Conservation (phyloP, 495 filamentous ascomycete species). For the Zalerion maritima region DNA sequence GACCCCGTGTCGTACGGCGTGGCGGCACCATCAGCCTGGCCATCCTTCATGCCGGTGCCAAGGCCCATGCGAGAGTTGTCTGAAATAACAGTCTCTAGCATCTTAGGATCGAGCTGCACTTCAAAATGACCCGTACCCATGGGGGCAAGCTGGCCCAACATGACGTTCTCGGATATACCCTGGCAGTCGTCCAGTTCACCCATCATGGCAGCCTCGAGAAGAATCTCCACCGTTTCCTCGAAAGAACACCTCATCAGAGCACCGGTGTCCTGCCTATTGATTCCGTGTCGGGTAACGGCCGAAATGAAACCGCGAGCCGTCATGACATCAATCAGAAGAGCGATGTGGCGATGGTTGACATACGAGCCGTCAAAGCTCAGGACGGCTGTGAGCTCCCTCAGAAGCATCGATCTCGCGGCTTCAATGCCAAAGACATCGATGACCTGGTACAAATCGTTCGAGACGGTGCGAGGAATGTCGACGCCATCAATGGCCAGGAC, state of each 20-base stretch:
- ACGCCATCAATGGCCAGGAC: constrained; percentile 81
- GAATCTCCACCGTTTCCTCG: constrained; percentile 97
- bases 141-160: constrained; percentile 91
- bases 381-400: constrained; percentile 79
- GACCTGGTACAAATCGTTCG: constrained; percentile 89
- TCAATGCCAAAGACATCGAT: constrained; percentile 93
- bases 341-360: constrained; percentile 95
- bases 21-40: constrained; percentile 64
- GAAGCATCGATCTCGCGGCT: constrained; percentile 69
- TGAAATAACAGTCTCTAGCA: constrained; percentile 88
- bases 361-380: constrained; percentile 96
- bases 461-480: constrained; percentile 75
- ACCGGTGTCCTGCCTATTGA: constrained; percentile 94
- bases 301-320: constrained; percentile 85
- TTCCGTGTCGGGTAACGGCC: constrained; percentile 93
- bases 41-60: constrained; percentile 63
- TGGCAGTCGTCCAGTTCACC: constrained; percentile 96
- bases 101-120: constrained; percentile 77
- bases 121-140: constrained; percentile 94
- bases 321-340: constrained; percentile 97
- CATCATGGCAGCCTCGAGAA: constrained; percentile 82
- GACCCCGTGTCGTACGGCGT: constrained; percentile 92
- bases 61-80: constrained; percentile 72
- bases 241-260: constrained; percentile 99
- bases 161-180: constrained; percentile 96